Base-by-base conservation (phyloP, 2,329 filamentous ascomycete species). In the Colletotrichum lini region DNA sequence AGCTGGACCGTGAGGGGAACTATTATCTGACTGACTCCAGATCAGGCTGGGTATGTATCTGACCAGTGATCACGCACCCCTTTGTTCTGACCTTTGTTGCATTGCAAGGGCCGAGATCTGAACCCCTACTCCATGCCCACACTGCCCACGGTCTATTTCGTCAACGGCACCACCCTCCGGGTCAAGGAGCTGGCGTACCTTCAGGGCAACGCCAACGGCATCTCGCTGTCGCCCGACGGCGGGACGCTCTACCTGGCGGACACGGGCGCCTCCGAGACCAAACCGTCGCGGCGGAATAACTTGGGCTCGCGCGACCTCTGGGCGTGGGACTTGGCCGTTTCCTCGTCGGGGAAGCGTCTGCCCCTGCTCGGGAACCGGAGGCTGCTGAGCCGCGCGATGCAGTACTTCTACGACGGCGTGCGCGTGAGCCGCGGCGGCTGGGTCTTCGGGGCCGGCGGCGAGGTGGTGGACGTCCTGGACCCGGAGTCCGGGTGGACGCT, bases 351-450 rank as follows among this genome's bases (percentile, higher is more conserved):
- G 26, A 26, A 4, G 26, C 26, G 26, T 26, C 26, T 26, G 26
- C 26, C 26, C 3, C 26, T 26, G 26, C 26, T 26, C 4, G 40
- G 42, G 8, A 67, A 38, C 3, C 42, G 58, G 7, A 49, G 52
- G 1, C 35, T 68, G 1, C 12, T 64, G 13, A 57, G 64, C 10
- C 63, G 64, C 16, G 58, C 65, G 0, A 68, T 68, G 2, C 52
- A 58, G 21, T 68, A 64, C 38, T 64, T 64, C 44, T 68, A 64
- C 18, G 59, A 68, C 21, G 59, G 59, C 3, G 52, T 68, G 18
- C 52, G 65, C 18, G 52, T 64, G 9, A 52, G 42, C 18, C 35
- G 59, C 13, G 57, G 52, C 38, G 52, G 65, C 10, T 68, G 52
- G 65, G 64, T 52, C n/a, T 64, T 68, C 42, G 65, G 23, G 0